Evolutionary conservation across 345 rosid species (phyloP), one percentile per base, ranked within the genome.

Genomic region (Salix purpurea): DNA sequence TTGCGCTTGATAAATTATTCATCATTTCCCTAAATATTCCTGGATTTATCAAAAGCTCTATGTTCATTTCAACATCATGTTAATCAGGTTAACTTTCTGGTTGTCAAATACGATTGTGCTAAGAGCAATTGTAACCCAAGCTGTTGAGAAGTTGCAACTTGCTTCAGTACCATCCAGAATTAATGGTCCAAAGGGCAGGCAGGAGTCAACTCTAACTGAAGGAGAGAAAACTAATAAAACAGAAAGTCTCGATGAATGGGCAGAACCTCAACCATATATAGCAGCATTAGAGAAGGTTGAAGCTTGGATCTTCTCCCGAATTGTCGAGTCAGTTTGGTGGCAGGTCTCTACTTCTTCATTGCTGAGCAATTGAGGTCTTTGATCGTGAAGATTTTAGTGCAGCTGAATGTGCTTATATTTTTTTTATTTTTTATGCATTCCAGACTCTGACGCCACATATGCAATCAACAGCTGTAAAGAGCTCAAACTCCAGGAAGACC

Each of bases 291-390:
- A 94, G 83, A 92, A 87, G 88, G 80, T 94, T 42, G 98, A 94
- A 82, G 86, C 91, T 16, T 94, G 97, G 98, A 91, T 92, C 74
- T 94, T 94, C 87, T 89, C 91, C 18, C 86, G 97, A 65, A 84
- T 94, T 58, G 87, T 94, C 11, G 92, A 91, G 74, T 94, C 95
- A 18, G 88, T 94, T 67, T 94, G 98, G 98, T 94, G 98, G 98
- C 97, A 92, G 98, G 98, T 94, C 61, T 79, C 39, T 73, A 67
- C 37, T 70, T 83, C 81, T 58, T 73, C 19, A 9, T 44, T 23
- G 6, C 10, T 26, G 28, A 72, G 61, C 28, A 26, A 54, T 30
- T 42, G 23, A 37, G 70, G 52, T 50, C 28, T 62, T 26, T 32
- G 4, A 2, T 68, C 32, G 11, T 16, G 23, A 56, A n/a, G 56